Evolutionary conservation across 2,329 filamentous ascomycete species (phyloP).

Genomic region (Cyphellophora europaea): DNA sequence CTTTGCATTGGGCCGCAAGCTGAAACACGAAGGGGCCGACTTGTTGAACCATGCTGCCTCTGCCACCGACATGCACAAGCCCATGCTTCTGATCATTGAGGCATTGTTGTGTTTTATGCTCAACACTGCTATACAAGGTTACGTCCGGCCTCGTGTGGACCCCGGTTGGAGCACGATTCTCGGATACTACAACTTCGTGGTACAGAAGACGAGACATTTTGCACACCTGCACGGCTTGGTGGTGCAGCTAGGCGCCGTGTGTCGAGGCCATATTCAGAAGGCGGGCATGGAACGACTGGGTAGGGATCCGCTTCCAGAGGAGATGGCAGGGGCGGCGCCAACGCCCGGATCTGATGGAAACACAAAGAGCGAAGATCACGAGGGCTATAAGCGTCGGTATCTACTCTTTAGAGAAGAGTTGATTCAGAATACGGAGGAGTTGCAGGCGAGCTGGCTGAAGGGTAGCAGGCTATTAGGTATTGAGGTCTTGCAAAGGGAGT

Average conservation of each 20-base stretch:
- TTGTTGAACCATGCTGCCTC: constrained; percentile 7
- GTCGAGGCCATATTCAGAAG: constrained; percentile 34
- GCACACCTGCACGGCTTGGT: constrained; percentile 35
- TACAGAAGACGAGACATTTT: constrained; percentile 27
- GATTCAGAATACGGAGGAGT: constrained; percentile 30
- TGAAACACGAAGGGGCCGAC: constrained; percentile 34
- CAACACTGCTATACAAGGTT: constrained; percentile 34
- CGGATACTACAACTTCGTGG: constrained; percentile 37
- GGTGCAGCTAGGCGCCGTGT: constrained; percentile 36
- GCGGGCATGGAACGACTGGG: constrained; percentile 36
- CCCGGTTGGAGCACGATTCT: constrained; percentile 40
- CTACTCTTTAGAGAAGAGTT: constrained; percentile 30
- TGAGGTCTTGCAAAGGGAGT: constrained; percentile 30
- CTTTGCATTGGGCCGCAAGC: constrained; percentile 31
- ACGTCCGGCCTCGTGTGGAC: constrained; percentile 26
- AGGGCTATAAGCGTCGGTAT: constrained; percentile 31
- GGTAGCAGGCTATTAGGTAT: constrained; percentile 31
- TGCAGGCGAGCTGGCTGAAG: constrained; percentile 35
- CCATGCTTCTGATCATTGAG: constrained; percentile 24
- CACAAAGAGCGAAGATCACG: constrained; percentile 21
- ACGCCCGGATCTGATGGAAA: constrained; percentile 35
- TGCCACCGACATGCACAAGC: constrained; percentile 26
- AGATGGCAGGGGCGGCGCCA: constrained; percentile 27
- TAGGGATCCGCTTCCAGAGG: constrained; percentile 27
- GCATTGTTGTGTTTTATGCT: constrained; percentile 39